A percentile compares a stretch with the other conserved stretches of the same genome.
phyloP scores from a whole-genome alignment of 139 green algal species.

The Zygnema circumcarinatum region DNA sequence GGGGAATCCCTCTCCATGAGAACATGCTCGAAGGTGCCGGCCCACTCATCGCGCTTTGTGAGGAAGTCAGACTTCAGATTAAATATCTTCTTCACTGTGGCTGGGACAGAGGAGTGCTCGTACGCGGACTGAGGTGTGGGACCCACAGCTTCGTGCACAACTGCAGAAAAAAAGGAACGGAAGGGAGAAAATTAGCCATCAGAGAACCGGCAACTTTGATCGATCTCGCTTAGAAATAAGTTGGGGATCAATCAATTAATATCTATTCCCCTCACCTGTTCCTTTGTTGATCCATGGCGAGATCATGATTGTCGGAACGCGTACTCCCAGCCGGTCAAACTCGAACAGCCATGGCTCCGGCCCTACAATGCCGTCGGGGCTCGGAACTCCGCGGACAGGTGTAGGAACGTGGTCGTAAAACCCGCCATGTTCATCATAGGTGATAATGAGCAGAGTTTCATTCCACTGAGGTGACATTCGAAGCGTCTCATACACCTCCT shows the following conservation, averaged over 20 bases:
- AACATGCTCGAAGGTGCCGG: conserved; percentile 48
- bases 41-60: conserved; percentile 47
- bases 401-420: conserved; percentile 59
- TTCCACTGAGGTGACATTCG: conserved; percentile 40
- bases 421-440: conserved; percentile 58
- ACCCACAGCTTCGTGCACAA: conserved; percentile 35
- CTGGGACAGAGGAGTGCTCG: conserved; percentile 54
- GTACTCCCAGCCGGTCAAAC: conserved; percentile 49
- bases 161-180: conserved; percentile 1
- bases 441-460: conserved; percentile 52
- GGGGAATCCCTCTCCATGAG: conserved; percentile 37
- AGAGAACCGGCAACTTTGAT: neutral
- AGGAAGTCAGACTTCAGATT: conserved; percentile 47
- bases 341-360: conserved; percentile 26
- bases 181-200: neutral
- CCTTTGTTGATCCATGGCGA: conserved; percentile 59
- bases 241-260: neutral
- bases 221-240: neutral
- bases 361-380: conserved; percentile 41
- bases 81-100: conserved; percentile 51
- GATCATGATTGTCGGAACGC: conserved; percentile 52
- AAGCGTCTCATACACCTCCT: conserved; percentile 55
- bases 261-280: conserved; percentile 46
- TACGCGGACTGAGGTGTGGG: conserved; percentile 23
- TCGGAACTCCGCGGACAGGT: conserved; percentile 38